Conservation (phyloP, 2,329 filamentous ascomycete genomes). For the Hirsutella rhossiliensis region DNA sequence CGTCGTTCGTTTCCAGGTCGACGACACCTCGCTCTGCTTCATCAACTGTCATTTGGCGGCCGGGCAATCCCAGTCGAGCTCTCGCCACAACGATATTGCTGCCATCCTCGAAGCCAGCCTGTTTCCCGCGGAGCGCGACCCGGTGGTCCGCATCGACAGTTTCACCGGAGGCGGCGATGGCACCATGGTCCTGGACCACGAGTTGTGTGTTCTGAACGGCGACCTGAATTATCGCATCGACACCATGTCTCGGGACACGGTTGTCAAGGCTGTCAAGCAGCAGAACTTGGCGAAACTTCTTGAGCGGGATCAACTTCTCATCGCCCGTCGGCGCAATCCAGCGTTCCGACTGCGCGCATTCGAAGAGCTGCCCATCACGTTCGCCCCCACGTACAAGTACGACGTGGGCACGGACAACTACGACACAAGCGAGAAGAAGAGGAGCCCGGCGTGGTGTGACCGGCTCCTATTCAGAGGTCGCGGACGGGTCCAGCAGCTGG, state of each 20-base stretch:
- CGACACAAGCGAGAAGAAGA: conserved; percentile 87
- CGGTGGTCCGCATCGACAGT: conserved; percentile 56
- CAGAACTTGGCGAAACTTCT: conserved; percentile 77
- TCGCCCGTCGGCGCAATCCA: conserved; percentile 79
- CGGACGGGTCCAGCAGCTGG: conserved; percentile 72
- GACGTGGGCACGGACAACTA: conserved; percentile 92
- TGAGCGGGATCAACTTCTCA: conserved; percentile 84
- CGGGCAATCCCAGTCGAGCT: conserved; percentile 78
- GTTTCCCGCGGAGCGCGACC: conserved; percentile 61
- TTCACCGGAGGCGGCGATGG: conserved; percentile 91
- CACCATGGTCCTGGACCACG: conserved; percentile 88
- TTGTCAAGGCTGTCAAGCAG: conserved; percentile 71
- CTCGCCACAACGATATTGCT: conserved; percentile 86
- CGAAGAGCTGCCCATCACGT: conserved; percentile 80
- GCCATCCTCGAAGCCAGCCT: conserved; percentile 72
- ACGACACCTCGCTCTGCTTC: conserved; percentile 91
- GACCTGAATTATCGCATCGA: conserved; percentile 98
- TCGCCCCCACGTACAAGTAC: conserved; percentile 96
- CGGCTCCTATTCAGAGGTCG: conserved; percentile 75
- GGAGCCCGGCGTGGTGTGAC: conserved; percentile 94
- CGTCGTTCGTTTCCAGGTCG: conserved; percentile 80
- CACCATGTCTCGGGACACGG: conserved; percentile 86
- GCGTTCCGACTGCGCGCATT: conserved; percentile 82
- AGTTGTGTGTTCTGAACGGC: conserved; percentile 92
- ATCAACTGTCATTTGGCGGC: conserved; percentile 96